phyloP scores from a whole-genome alignment of 1,284 basidiomycete genomes.

The Puccinia hordei region DNA sequence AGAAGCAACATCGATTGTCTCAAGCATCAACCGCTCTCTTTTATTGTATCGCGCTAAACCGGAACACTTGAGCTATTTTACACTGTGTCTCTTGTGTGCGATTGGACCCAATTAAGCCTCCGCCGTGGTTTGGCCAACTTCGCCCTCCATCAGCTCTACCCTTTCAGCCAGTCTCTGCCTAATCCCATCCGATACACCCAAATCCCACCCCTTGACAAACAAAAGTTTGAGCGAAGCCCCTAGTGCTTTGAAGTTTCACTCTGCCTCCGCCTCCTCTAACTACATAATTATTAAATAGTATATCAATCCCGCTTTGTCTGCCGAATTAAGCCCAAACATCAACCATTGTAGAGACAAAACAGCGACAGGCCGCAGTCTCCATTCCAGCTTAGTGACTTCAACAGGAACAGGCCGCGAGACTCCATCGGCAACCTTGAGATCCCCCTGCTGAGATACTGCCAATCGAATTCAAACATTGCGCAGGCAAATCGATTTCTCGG shows the following conservation, averaged over 20 bases:
- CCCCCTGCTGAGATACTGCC: background rate
- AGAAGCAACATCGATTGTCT: background rate
- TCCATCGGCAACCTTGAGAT: background rate
- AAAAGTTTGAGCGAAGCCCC: background rate
- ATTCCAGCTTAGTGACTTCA: background rate
- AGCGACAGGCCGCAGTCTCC: background rate
- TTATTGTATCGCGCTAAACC: background rate
- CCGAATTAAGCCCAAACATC: background rate
- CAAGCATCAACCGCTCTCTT: too few species aligned
- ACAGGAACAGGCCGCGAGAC: background rate
- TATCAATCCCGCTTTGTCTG: background rate
- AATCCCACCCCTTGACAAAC: background rate
- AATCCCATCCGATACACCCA: too few species aligned
- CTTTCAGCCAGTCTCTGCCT: too few species aligned
- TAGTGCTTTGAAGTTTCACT: slow-evolving; percentile 3
- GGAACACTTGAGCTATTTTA: background rate
- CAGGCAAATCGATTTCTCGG: background rate
- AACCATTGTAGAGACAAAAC: background rate
- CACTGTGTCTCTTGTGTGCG: background rate
- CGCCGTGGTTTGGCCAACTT: background rate
- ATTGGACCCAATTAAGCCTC: background rate
- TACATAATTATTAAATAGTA: background rate
- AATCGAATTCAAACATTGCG: background rate
- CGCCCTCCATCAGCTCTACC: background rate
- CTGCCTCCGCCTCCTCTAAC: slow-evolving; percentile 5